Evolutionary conservation across 345 rosid genomes (phyloP).

Genomic region (Hypericum androsaemum): DNA sequence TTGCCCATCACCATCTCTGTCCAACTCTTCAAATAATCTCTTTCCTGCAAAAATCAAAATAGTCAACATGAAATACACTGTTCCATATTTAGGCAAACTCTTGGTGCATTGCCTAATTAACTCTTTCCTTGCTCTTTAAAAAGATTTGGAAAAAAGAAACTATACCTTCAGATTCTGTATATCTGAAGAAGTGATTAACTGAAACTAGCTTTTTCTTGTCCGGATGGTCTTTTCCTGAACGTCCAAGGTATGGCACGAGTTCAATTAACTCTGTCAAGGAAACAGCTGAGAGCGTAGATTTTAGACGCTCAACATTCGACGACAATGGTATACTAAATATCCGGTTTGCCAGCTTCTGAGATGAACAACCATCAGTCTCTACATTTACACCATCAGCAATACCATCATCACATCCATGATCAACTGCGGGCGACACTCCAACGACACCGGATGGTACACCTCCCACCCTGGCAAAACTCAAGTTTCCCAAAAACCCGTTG

Average conservation of each 20-base stretch:
- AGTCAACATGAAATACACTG: too few relatives aligned
- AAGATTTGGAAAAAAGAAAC: slow-evolving; percentile 12
- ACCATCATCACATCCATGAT: slow-evolving; percentile 50
- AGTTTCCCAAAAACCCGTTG: slow-evolving; percentile 69
- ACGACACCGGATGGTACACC: slow-evolving; percentile 70
- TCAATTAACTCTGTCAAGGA: slow-evolving; percentile 77
- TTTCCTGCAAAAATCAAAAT: slow-evolving; percentile 47
- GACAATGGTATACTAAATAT: slow-evolving; percentile 71
- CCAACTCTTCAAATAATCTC: slow-evolving; percentile 95
- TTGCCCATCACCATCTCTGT: slow-evolving; percentile 95
- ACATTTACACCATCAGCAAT: slow-evolving; percentile 33
- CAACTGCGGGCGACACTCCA: slow-evolving; percentile 52
- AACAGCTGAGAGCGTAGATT: slow-evolving; percentile 68
- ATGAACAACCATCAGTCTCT: slow-evolving; percentile 44
- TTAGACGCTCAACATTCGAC: slow-evolving; percentile 89
- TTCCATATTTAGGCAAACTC: too few relatives aligned
- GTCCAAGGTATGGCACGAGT: slow-evolving; percentile 69
- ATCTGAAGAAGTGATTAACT: slow-evolving; percentile 96
- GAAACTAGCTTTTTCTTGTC: slow-evolving; percentile 91
- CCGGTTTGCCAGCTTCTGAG: slow-evolving; percentile 68
- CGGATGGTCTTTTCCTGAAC: slow-evolving; percentile 73
- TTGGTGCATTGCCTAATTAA: too few relatives aligned
- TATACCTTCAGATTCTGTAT: slow-evolving; percentile 95
- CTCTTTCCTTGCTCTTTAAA: too few relatives aligned
- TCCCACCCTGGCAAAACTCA: slow-evolving; percentile 88